These are phyloP conservation scores for Vaccinium macrocarpon DNA, from an alignment of 148 eudicot genomes.

Conservation along the genomic window DNA sequence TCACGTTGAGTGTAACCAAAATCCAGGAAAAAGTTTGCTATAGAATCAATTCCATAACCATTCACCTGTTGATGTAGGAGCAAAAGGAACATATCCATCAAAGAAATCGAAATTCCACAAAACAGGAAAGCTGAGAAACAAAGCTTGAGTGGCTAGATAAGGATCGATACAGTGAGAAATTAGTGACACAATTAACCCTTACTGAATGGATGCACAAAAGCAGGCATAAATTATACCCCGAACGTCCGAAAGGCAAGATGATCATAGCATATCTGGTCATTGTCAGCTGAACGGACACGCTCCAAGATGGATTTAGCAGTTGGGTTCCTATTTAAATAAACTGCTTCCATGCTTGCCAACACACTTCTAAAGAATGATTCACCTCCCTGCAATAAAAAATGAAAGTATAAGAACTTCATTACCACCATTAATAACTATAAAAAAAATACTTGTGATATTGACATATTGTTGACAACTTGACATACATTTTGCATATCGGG, in stretches of 20 bases:
- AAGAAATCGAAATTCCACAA: not conserved
- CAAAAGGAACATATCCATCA: not conserved
- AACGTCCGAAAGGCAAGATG: constrained; percentile 93
- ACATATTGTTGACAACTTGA: not conserved
- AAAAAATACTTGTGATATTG: not conserved
- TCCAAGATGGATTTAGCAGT: constrained; percentile 85
- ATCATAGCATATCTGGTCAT: constrained; percentile 70
- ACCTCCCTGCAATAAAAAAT: constrained; percentile 48
- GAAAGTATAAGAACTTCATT: not conserved
- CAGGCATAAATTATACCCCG: constrained; percentile 53
- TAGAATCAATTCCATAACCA: constrained; percentile 86
- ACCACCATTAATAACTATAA: not conserved
- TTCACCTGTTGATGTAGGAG: constrained; percentile 43
- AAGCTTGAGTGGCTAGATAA: not conserved
- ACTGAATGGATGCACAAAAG: constrained; percentile 1
- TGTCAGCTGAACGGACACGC: constrained; percentile 64
- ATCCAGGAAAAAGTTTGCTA: constrained; percentile 72
- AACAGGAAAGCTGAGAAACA: not conserved
- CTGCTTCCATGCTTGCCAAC: constrained; percentile 65
- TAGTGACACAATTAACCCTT: not conserved
- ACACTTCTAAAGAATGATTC: constrained; percentile 81
- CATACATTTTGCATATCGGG: not conserved
- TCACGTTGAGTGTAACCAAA: constrained; percentile 75
- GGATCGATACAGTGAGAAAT: not conserved
- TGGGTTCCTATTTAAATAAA: constrained; percentile 79